These are phyloP conservation scores for Annona cherimola DNA, from an alignment of 164 flowering plant genomes.

Conservation along the genomic window DNA sequence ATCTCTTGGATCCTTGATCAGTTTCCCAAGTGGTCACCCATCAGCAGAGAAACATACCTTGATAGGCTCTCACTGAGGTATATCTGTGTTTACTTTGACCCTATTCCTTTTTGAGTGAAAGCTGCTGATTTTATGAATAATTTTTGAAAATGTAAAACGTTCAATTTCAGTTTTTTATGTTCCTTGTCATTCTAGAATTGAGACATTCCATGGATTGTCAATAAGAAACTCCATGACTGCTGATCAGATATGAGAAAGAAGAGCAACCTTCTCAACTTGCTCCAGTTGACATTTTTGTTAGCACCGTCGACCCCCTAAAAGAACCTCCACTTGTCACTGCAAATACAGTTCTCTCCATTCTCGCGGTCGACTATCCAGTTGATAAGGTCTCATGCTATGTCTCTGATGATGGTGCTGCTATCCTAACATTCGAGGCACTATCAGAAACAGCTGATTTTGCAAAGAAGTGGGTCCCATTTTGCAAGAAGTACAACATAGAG, in stretches of 20 bases:
- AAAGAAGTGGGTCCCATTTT: slow-evolving; percentile 26
- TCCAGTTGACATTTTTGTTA: slow-evolving; percentile 90
- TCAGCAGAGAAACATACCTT: too few relatives aligned
- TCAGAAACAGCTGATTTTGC: slow-evolving; percentile 92
- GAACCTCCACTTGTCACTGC: slow-evolving; percentile 21
- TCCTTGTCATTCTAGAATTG: not conserved
- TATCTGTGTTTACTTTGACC: too few relatives aligned
- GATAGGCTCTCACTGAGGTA: too few relatives aligned
- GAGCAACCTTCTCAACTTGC: slow-evolving; percentile 90
- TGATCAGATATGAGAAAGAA: slow-evolving; percentile 75
- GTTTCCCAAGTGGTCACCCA: too few relatives aligned
- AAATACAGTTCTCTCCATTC: slow-evolving; percentile 87
- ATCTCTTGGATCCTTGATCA: too few relatives aligned
- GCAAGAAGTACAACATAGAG: slow-evolving; percentile 70
- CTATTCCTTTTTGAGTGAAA: not conserved
- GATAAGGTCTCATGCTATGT: too few relatives aligned
- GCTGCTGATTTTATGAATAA: not conserved
- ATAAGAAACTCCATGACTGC: too few relatives aligned
- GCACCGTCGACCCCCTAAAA: slow-evolving; percentile 39
- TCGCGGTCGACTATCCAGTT: slow-evolving; percentile 52
- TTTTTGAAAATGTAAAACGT: too few relatives aligned
- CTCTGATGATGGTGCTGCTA: slow-evolving; percentile 8
- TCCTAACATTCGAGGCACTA: slow-evolving; percentile 84
- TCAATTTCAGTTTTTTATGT: not conserved
- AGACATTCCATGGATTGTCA: not conserved